These are phyloP conservation scores for Trypanosoma cruzi DNA, from an alignment of 208 protist genomes.

Conservation along the genomic window DNA sequence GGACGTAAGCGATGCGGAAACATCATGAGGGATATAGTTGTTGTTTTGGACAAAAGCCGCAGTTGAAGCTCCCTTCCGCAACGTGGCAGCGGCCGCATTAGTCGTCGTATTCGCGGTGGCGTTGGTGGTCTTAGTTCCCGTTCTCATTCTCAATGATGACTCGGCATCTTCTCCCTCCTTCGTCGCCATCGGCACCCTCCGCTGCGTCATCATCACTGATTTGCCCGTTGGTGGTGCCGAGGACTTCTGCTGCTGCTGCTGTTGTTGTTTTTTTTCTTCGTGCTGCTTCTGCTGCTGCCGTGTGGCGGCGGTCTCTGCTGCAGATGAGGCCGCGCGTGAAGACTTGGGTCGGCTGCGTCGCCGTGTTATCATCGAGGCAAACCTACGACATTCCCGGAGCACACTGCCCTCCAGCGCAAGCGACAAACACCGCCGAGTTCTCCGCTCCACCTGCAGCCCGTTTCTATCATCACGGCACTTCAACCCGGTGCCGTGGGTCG, in stretches of 20 bases:
- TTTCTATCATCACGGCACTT: not conserved
- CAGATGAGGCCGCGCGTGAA: not conserved
- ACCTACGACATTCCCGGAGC: constrained; percentile 10
- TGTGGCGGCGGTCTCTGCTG: not conserved
- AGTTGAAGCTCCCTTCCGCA: not conserved
- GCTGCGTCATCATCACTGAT: not conserved
- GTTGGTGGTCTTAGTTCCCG: too few species aligned
- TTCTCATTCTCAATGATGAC: not conserved
- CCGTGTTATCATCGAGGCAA: constrained; percentile 19
- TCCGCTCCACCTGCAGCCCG: not conserved
- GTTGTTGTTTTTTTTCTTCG: not conserved
- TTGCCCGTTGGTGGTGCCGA: too few species aligned
- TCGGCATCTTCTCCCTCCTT: not conserved
- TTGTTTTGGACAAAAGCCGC: not conserved
- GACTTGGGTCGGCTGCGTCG: constrained; percentile 6
- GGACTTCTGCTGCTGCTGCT: too few species aligned
- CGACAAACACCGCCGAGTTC: not conserved
- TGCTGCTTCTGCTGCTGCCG: not conserved
- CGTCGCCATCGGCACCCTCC: not conserved
- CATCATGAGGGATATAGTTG: not conserved
- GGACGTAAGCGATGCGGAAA: not conserved
- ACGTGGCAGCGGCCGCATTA: not conserved
- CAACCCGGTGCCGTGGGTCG: not conserved
- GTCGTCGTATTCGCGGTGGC: not conserved
- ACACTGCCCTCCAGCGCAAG: not conserved